Evolutionary conservation across 2,329 filamentous ascomycete species (phyloP).

Genomic region (Plectosphaerella cucumerina): DNA sequence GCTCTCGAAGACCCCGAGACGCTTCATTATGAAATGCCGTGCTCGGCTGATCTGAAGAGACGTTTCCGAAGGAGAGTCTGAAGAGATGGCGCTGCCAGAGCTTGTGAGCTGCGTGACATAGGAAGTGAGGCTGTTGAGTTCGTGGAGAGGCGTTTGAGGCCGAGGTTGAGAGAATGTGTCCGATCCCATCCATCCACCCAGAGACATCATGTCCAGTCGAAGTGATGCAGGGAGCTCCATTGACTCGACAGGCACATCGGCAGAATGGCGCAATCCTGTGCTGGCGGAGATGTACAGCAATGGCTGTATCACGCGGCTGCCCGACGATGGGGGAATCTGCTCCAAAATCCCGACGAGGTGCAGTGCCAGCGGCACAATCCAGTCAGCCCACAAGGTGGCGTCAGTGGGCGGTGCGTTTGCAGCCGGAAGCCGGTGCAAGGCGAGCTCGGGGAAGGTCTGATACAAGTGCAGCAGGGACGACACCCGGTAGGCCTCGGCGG

Average conservation of each 20-base stretch:
- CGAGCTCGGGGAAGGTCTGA: conserved; percentile 30
- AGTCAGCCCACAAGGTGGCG: conserved; percentile 27
- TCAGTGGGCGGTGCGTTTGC: conserved; percentile 7
- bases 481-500: conserved; percentile 32
- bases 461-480: conserved; percentile 33
- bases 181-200: background rate
- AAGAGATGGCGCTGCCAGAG: background rate
- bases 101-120: conserved; percentile 11
- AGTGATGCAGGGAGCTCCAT: background rate
- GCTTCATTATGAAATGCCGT: conserved; percentile 31
- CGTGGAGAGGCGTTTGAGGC: conserved; percentile 7
- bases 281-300: conserved; percentile 31
- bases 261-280: conserved; percentile 24
- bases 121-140: conserved; percentile 5
- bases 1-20: conserved; percentile 32
- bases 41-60: conserved; percentile 32
- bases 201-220: conserved; percentile 8
- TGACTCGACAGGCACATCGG: background rate
- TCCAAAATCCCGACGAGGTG: conserved; percentile 26
- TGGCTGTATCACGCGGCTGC: conserved; percentile 31
- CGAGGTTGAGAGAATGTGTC: conserved; percentile 6
- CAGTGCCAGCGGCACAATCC: conserved; percentile 29
- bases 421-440: conserved; percentile 21
- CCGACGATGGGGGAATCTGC: conserved; percentile 27
- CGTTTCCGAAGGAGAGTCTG: conserved; percentile 13